Percentiles rank a stretch among this genome's conserved stretches.
Evolutionary conservation across 208 protist genomes (phyloP).

Genomic region (Acanthamoeba comandoni): DNA sequence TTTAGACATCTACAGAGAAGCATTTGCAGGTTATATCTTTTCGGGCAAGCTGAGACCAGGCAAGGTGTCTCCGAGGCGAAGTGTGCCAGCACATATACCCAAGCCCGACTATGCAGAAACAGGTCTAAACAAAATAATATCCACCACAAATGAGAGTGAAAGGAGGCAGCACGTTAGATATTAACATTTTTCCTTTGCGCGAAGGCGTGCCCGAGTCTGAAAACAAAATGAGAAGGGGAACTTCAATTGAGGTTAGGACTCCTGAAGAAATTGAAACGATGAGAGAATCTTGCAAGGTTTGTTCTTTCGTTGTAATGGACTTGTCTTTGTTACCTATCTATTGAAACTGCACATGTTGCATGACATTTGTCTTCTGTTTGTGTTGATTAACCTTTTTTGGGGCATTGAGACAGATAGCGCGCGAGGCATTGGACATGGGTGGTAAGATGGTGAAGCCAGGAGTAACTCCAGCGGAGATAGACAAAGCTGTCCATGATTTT

Average conservation of each 20-base stretch:
- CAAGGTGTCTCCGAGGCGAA: conserved; percentile 76
- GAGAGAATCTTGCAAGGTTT: conserved; percentile 87
- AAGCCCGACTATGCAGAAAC: conserved; percentile 86
- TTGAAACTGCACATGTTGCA: too few species aligned
- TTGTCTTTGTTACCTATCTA: not conserved
- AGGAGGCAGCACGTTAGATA: too few species aligned
- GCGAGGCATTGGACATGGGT: conserved; percentile 95
- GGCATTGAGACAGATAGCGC: conserved; percentile 62
- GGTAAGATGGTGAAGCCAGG: conserved; percentile 91
- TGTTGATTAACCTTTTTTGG: too few species aligned
- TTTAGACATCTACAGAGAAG: not conserved
- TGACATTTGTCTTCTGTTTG: too few species aligned
- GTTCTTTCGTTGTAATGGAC: conserved; percentile 30
- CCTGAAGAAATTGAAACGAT: conserved; percentile 91
- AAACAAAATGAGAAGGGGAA: conserved; percentile 27
- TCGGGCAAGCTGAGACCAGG: conserved; percentile 79
- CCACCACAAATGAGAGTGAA: too few species aligned
- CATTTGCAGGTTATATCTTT: conserved; percentile 75
- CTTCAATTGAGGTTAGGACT: conserved; percentile 84
- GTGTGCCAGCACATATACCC: conserved; percentile 75
- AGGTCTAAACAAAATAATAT: too few species aligned
- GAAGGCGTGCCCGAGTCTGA: conserved; percentile 75
- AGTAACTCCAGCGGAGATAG: conserved; percentile 97
- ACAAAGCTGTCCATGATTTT: conserved; percentile 89
- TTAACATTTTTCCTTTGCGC: too few species aligned